These are phyloP conservation scores for Leccinum uliginosum DNA, from an alignment of 768 basidiomycete species.

Conservation along the genomic window DNA sequence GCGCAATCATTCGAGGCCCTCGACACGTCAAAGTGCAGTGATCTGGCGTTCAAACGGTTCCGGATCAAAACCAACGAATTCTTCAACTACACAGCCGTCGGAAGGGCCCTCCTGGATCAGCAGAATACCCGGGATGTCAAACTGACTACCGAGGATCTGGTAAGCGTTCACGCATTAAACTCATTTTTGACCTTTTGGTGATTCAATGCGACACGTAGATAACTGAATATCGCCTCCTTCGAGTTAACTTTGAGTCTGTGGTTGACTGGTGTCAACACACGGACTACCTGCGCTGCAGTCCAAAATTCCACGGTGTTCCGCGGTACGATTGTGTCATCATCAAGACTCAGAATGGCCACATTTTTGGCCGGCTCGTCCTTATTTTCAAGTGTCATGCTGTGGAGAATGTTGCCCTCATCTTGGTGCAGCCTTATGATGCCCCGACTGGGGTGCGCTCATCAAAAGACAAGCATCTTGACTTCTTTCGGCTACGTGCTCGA, in stretches of 20 bases:
- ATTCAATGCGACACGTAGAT: neutral
- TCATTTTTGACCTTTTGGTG: neutral
- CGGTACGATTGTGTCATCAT: neutral
- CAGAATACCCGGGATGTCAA: neutral
- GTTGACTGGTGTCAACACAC: slow-evolving; percentile 25
- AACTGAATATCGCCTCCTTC: slow-evolving; percentile 20
- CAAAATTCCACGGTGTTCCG: slow-evolving; percentile 12
- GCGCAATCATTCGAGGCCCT: neutral
- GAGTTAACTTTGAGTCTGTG: slow-evolving; percentile 25
- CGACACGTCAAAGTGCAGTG: neutral
- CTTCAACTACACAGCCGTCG: neutral
- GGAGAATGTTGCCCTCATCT: neutral
- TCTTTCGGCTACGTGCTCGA: neutral
- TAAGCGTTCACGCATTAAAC: neutral
- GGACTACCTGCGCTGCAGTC: slow-evolving; percentile 28
- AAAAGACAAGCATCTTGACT: neutral
- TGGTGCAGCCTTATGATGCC: neutral
- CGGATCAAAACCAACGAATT: neutral
- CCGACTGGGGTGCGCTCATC: neutral
- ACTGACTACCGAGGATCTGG: neutral
- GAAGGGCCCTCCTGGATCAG: neutral
- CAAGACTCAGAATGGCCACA: neutral
- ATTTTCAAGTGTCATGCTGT: neutral
- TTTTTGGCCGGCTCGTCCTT: neutral
- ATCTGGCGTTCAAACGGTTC: neutral